Base-by-base conservation (phyloP, 768 basidiomycete genomes). In the Pisolithus microcarpus region DNA sequence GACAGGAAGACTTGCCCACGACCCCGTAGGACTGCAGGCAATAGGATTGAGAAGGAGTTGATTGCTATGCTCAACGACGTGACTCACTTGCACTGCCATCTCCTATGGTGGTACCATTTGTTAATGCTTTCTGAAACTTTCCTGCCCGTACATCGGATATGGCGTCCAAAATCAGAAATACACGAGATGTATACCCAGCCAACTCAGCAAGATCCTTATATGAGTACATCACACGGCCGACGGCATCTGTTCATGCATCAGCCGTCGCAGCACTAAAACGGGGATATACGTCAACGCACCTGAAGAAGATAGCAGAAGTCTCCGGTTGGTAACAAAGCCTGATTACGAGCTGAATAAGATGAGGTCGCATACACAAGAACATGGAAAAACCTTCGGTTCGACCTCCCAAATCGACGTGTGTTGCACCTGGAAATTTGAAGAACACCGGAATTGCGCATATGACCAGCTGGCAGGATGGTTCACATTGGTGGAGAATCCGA, bases 311-410 rank as follows among this genome's bases (percentile, higher is more conserved):
- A 96, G 70, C 9, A 96, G 70, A 37, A 96, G 76, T 19, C 93
- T 78, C 48, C 93, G 75, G 63, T 99, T 99, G n/a, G 95, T 98
- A 15, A 99, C 89, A 62, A 98, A 97, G 46, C 91, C 93, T 92
- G 54, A 40, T 34, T 39, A 37, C 8, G 4, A 28, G 15, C 19
- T 51, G 10, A 38, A 37, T 49, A 28, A 36, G 19, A 24, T 23
- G n/a, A 1, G 38, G 28, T 26, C n/a, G 21, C 18, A 19, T 24
- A 19, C 19, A 28, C 10, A 21, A 5, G 10, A 34, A 38, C 16
- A 6, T 37, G 24, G 19, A 23, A 66, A 42, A 50, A 87, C 92
- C 89, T 78, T 97, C 92, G 1, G 95, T 96, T 51, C 94, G 77
- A 19, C 80, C 77, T 21, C 92, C 95, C 45, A 97, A 73, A 66